These are phyloP conservation scores for Cupressus sempervirens DNA, from an alignment of 75 land plant genomes.

Conservation along the genomic window DNA sequence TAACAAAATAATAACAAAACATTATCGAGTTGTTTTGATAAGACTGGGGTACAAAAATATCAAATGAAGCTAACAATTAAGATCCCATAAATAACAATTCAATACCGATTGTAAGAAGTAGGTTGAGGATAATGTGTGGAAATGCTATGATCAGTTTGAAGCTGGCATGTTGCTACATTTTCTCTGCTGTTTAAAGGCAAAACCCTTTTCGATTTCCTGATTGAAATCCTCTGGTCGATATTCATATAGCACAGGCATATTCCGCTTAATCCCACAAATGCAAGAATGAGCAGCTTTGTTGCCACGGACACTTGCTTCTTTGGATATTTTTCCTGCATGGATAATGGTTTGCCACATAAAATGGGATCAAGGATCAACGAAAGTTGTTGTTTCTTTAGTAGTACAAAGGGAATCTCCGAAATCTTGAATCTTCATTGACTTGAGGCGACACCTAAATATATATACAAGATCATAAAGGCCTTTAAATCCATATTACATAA, in stretches of 20 bases:
- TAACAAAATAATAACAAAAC: background rate
- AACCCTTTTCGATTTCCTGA: background rate
- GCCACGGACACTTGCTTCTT: background rate
- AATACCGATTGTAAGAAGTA: conserved; percentile 30
- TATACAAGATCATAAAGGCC: background rate
- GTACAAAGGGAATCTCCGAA: background rate
- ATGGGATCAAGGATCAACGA: background rate
- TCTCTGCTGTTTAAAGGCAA: background rate
- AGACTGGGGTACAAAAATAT: background rate
- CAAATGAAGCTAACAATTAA: conserved; percentile 4
- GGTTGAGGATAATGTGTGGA: conserved; percentile 30
- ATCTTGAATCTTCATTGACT: background rate
- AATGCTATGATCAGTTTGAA: conserved; percentile 9
- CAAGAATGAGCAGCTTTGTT: conserved; percentile 23
- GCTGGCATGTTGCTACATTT: background rate
- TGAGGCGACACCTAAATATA: background rate
- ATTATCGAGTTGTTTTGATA: background rate
- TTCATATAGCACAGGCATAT: conserved; percentile 25
- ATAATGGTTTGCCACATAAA: background rate
- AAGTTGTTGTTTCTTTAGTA: background rate
- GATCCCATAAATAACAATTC: background rate
- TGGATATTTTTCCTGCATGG: conserved; percentile 6
- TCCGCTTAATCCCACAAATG: conserved; percentile 28
- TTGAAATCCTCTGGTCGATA: conserved; percentile 13
- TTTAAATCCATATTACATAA: background rate